Evolutionary conservation across 768 basidiomycete genomes (phyloP), one percentile per base, ranked within the genome.

Genomic region (Asterophora parasitica): DNA sequence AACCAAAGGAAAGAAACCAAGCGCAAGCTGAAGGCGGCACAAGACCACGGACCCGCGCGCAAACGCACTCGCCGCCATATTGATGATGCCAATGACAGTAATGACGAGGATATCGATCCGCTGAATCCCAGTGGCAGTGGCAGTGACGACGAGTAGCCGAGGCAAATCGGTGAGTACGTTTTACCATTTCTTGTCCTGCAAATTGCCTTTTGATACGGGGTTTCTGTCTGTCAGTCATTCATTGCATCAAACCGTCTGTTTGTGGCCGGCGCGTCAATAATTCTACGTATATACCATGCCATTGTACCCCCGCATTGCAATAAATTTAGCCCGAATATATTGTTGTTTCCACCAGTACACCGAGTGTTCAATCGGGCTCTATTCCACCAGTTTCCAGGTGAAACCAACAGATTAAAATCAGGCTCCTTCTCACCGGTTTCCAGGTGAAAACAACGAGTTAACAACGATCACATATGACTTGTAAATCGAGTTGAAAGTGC

Each of bases 1-100:
- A 46, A 46, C 32, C 44, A 46, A 15, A 33, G 44, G 20, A 35
- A 37, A 10, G 33, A 20, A n/a, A 37, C 17, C 11, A 35, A 46
- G 7, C 44, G 26, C 13, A 46, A 46, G 19, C 13, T 23, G 33
- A 46, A 46, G 20, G 17, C 28, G 13, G 15, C 32, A 4, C 32
- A 13, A 10, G 32, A 33, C n/a, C 4, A 11, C n/a, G 32, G 32
- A 4, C 32, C 5, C 10, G 10, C 32, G 4, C 32, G 32, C n/a
- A 33, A 33, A 33, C 32, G 32, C 4, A 13, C 32, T 13, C 32
- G 32, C 5, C 44, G 26, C 12, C 44, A 36, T 19, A 46, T 35
- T 20, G 44, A 36, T 13, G 20, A 35, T 26, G 3, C 26, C 3
- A 15, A 4, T 3, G 34, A 36, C 16, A 23, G 26, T 6, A 27